Base-by-base conservation (phyloP, 1,284 basidiomycete species). In the Porodaedalea pini region DNA sequence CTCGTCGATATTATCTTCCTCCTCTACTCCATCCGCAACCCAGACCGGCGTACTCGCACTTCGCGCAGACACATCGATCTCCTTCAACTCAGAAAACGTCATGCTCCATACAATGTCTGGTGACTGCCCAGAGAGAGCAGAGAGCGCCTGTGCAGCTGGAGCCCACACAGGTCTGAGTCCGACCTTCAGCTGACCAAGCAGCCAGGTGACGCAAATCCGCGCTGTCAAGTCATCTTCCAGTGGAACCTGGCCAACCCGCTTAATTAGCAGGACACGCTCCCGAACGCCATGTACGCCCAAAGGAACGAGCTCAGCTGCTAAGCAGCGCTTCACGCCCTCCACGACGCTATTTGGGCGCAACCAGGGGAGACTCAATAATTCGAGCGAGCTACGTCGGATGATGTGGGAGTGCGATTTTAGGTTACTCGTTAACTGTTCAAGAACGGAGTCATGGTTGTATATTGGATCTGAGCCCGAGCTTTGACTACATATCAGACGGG, bases 131-230 rank as follows among this genome's bases (percentile, higher is more conserved):
- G 82, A 73, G 36, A 94, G 69, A 0, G 76, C 72, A 0, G 82
- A 78, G 1, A 98, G 71, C 0, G 89, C 85, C 5, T 80, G 78
- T 15, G 85, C 80, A 1, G 92, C 83, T n/a, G 94, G 88, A 4
- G 82, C 79, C 89, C 94, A 98, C 10, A 96, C 66, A 0, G 95
- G 95, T 32, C 91, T 81, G 47, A 97, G 75, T 69, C 94, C 94
- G 63, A 97, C 88, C 73, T 97, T 97, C 49, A 97, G 75, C 69
- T 97, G 94, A 2, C 88, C 90, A 43, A 88, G 75, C 15, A 92
- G 66, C 89, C 90, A 92, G 39, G 80, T 68, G 5, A 74, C 70
- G 60, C 79, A 81, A 19, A 86, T 66, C 57, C 84, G 81, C 0
- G 80, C 80, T 4, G 78, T 77, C 23, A 75, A 72, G 58, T 82